Percentiles rank a stretch among this genome's conserved stretches.
Conservation (phyloP, 768 basidiomycete species). For the Tricholoma sp. region DNA sequence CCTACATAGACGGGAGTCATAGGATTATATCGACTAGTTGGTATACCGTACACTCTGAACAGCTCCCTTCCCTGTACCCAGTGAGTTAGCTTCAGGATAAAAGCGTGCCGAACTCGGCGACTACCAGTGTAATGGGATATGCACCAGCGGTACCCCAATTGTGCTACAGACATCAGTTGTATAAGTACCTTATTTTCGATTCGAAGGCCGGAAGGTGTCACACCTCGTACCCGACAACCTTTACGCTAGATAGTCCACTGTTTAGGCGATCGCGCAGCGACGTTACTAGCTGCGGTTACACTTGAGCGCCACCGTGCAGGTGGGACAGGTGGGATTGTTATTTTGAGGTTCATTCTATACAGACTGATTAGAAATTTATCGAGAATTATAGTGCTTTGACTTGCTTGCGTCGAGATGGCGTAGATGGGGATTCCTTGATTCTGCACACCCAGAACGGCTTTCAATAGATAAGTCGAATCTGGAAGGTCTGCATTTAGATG, state of each 20-base stretch:
- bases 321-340: conserved; percentile 65
- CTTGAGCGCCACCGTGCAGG: conserved; percentile 46
- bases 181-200: neutral
- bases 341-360: conserved; percentile 46
- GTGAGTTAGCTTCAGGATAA: too few relatives aligned
- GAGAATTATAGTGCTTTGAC: too few relatives aligned
- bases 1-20: too few relatives aligned
- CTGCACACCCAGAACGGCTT: conserved; percentile 65
- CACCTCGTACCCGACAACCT: conserved; percentile 48
- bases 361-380: neutral
- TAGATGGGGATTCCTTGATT: conserved; percentile 56
- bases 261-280: conserved; percentile 52
- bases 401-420: conserved; percentile 53
- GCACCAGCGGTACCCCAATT: conserved; percentile 66
- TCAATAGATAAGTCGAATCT: conserved; percentile 73
- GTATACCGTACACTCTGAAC: too few relatives aligned
- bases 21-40: too few relatives aligned
- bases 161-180: conserved; percentile 40
- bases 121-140: too few relatives aligned
- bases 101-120: too few relatives aligned
- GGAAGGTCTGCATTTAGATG: neutral
- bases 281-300: too few relatives aligned
- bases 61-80: conserved; percentile 14
- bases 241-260: conserved; percentile 53
- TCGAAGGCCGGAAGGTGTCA: neutral